Evolutionary conservation across 805 yeast genomes (phyloP).

Genomic region (Zygoascus biomembranicola): DNA sequence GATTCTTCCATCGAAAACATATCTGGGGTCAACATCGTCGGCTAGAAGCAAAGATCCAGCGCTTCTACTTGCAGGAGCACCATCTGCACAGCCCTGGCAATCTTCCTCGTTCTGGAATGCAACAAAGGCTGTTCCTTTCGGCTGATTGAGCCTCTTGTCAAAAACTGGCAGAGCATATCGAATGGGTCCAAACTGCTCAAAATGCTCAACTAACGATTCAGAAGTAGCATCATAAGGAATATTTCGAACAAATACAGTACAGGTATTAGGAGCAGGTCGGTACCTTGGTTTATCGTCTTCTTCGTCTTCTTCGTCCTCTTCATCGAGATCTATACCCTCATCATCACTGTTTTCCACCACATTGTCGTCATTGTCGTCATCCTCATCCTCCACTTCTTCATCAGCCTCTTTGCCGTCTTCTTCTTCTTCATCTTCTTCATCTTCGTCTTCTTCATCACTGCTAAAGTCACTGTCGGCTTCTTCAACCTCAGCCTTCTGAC

Average conservation of each 20-base stretch:
- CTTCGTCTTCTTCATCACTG: constrained; percentile 35
- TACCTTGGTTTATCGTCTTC: constrained; percentile 21
- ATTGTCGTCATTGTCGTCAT: constrained; percentile 30
- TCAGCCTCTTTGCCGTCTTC: constrained; percentile 32
- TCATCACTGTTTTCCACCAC: constrained; percentile 25
- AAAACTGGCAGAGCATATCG: constrained; percentile 90
- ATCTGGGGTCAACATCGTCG: constrained; percentile 80
- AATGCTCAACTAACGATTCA: constrained; percentile 71
- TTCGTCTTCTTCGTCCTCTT: constrained; percentile 27
- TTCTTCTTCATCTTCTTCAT: constrained; percentile 31
- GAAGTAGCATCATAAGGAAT: constrained; percentile 90
- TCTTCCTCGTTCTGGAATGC: constrained; percentile 62
- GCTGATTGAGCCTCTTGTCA: constrained; percentile 76
- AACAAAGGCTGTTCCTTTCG: constrained; percentile 93
- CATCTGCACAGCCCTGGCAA: constrained; percentile 56
- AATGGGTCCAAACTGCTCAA: constrained; percentile 74
- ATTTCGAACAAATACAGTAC: constrained; percentile 79
- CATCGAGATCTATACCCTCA: constrained; percentile 31
- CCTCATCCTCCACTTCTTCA: constrained; percentile 32
- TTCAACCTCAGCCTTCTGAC: constrained; percentile 24
- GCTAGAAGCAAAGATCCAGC: constrained; percentile 65
- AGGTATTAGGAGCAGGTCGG: constrained; percentile 27
- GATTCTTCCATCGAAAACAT: constrained; percentile 89
- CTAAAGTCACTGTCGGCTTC: constrained; percentile 31
- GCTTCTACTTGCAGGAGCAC: constrained; percentile 65